Evolutionary conservation across 768 basidiomycete species (phyloP).

Genomic region (Candolleomyces aberdarensis): DNA sequence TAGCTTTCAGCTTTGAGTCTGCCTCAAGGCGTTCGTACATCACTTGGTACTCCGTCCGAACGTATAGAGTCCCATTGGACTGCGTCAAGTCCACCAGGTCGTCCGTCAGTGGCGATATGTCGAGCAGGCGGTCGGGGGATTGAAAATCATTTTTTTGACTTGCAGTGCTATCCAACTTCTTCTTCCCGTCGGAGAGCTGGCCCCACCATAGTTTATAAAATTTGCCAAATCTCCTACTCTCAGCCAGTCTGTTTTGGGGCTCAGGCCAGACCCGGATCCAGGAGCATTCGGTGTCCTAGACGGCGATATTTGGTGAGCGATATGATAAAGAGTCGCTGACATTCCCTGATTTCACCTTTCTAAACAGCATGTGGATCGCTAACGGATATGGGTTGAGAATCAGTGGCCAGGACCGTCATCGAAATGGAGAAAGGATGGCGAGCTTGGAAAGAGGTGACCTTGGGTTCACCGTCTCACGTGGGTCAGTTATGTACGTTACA

Average conservation of each 20-base stretch:
- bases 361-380: background rate
- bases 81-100: background rate
- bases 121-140: background rate
- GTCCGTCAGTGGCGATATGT: background rate
- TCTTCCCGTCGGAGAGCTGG: background rate
- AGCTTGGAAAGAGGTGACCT: no score
- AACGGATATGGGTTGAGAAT: background rate
- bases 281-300: background rate
- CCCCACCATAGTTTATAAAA: background rate
- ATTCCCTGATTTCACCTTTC: background rate
- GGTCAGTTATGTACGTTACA: no score
- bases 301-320: background rate
- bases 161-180: background rate
- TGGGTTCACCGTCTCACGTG: no score
- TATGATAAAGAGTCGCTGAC: background rate
- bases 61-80: background rate
- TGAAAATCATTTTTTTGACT: background rate
- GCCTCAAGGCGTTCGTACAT: background rate
- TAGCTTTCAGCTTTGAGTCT: background rate
- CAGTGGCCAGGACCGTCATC: background rate
- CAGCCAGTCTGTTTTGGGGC: no score
- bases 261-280: background rate
- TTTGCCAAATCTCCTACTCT: background rate
- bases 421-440: background rate
- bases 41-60: background rate